Evolutionary conservation across 805 yeast species (phyloP).

Genomic region (Peterozyma xylosa): DNA sequence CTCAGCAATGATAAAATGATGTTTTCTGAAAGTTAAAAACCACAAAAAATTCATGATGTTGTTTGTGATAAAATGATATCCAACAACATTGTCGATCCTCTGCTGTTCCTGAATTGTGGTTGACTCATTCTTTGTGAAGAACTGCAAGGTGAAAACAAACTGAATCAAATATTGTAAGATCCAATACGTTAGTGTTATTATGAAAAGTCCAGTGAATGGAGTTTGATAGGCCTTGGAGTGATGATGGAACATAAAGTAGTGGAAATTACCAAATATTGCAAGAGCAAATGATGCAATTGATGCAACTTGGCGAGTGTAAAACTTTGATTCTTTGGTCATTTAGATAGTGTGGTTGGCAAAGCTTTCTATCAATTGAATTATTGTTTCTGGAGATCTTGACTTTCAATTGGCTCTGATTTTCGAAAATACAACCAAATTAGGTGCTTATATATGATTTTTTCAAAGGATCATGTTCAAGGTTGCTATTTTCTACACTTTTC

Average conservation of each 20-base stretch:
- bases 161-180: conserved; percentile 44
- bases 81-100: conserved; percentile 32
- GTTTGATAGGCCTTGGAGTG: conserved; percentile 42
- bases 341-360: too few relatives aligned
- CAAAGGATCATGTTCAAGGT: too few relatives aligned
- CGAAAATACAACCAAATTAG: too few relatives aligned
- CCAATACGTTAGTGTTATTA: conserved; percentile 53
- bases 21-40: conserved; percentile 52
- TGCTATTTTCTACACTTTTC: too few relatives aligned
- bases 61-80: conserved; percentile 57
- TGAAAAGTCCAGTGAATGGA: conserved; percentile 58
- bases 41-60: conserved; percentile 56
- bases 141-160: conserved; percentile 37
- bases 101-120: conserved; percentile 18
- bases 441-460: too few relatives aligned
- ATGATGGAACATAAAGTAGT: conserved; percentile 50
- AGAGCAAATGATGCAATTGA: conserved; percentile 48
- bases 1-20: conserved; percentile 53
- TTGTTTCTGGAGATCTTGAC: too few relatives aligned
- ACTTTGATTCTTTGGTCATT: conserved; percentile 12
- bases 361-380: too few relatives aligned
- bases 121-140: conserved; percentile 22
- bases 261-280: conserved; percentile 47
- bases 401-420: too few relatives aligned
- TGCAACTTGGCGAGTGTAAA: conserved; percentile 29